Evolutionary conservation across 306 rosid genomes (phyloP), one percentile per base, ranked within the genome.

Genomic region (Vicia sativa): DNA sequence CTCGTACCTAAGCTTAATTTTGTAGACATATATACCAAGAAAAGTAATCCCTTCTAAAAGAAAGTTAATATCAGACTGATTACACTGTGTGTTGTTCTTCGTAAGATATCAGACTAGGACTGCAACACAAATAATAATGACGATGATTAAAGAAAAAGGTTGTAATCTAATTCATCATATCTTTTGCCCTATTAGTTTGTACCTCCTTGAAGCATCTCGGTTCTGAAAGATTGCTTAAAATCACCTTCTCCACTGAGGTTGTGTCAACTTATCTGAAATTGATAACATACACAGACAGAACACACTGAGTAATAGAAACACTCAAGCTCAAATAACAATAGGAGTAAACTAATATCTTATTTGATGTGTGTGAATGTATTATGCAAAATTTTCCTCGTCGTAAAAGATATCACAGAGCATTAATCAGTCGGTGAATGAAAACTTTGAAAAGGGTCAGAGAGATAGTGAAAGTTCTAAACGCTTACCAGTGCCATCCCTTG

Each of bases 191-290:
- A 12, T 39, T 61, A 49, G 6, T n/a, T 59, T 81, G 44, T 65
- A 77, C 74, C 82, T 52, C 72, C 74, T 37, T 60, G 29, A 52
- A 70, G 57, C 60, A 58, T 55, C 69, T 26, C 26, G 57, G 74
- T 54, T 53, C 75, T 46, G 70, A 60, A 77, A 58, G 65, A 28
- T 14, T 4, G 13, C 9, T 13, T 44, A 75, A 56, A 71, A 67
- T 83, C 84, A 86, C 78, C 88, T 86, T 76, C 78, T 79, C 91
- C 91, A 83, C 62, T 72, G 88, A 43, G 88, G 86, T 73, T 85
- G 77, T 7, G 65, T 72, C 65, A 78, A 11, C 81, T 71, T 83
- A 21, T 73, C 91, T 86, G 81, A 66, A 78, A 83, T 52, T 60
- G 38, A 39, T 26, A 74, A 56, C 60, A 73, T 23, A 48, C 67